Base-by-base conservation (phyloP, 371 early-diverging fungal species). In the Capillidium rhysosporum region DNA sequence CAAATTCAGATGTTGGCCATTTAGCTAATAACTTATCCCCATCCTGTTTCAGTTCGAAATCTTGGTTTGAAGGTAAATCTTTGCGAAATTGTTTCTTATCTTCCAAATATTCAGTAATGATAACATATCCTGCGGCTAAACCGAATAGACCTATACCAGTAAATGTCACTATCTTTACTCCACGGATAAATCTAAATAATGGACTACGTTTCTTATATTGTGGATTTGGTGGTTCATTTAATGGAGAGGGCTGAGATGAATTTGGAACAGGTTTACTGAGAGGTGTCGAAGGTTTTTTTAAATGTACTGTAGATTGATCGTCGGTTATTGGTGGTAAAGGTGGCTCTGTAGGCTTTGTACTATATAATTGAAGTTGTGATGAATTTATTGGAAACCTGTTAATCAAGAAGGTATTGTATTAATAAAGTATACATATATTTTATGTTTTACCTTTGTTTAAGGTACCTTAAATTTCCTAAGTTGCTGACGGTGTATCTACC, bases 61-160 rank as follows among this genome's bases (percentile, higher is more conserved):
- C 43, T 18, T 18, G 21, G 16, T 43, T 51, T 1, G 7, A 12
- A 26, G 29, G 51, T 51, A 51, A 51, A n/a, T 29, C 51, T 24
- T n/a, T 16, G 10, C 48, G 26, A 24, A 26, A 29, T 8, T 44
- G 20, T n/a, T 40, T 39, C 31, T 29, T 12, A 44, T 53, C 54
- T 53, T 53, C 54, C 9, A 53, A 18, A n/a, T 53, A 53, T 40
- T 53, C 54, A 20, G 28, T 40, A 5, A 53, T 28, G 2, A 53
- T 40, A n/a, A 53, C 54, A 53, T 53, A 53, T 14, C 30, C 24
- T 2, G 44, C n/a, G 10, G 21, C 21, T n/a, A 44, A 16, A 12
- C 26, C 8, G 43, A 53, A 53, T 0, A 29, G 12, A 4, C 9
- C 40, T 31, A 39, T 34, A 14, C 28, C 52, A 21, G 40, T 40